Conservation (phyloP, 2,329 filamentous ascomycete species). For the Clonostachys solani region DNA sequence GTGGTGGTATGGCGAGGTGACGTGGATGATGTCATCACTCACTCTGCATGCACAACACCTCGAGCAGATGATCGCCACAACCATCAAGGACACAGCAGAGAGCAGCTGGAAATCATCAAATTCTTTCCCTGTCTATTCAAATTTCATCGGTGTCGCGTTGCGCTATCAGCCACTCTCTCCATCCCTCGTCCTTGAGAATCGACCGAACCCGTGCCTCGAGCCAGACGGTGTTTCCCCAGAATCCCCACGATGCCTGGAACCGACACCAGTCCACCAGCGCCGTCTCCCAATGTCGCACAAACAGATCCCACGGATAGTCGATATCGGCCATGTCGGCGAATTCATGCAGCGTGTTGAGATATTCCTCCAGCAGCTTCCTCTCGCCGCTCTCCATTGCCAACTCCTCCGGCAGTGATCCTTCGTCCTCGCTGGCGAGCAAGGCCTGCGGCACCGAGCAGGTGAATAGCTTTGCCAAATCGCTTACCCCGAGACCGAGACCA, state of each 20-base stretch:
- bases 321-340: background rate
- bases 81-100: too few relatives aligned
- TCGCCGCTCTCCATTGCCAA: constrained; percentile 49
- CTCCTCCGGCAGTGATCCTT: constrained; percentile 19
- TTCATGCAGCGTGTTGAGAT: constrained; percentile 28
- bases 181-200: constrained; percentile 38
- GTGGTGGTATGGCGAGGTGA: too few relatives aligned
- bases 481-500: constrained; percentile 59
- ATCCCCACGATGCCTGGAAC: constrained; percentile 57
- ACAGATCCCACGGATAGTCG: constrained; percentile 47
- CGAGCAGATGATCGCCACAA: too few relatives aligned
- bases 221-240: constrained; percentile 58
- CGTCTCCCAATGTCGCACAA: constrained; percentile 60
- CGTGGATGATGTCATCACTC: too few relatives aligned
- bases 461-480: constrained; percentile 63
- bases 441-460: constrained; percentile 52
- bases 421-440: background rate
- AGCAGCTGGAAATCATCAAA: too few relatives aligned
- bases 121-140: too few relatives aligned
- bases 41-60: too few relatives aligned
- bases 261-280: constrained; percentile 65
- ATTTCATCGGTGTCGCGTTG: too few relatives aligned
- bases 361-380: constrained; percentile 42
- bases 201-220: constrained; percentile 47
- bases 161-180: constrained; percentile 36